A percentile compares a stretch with the other conserved stretches of the same genome.
Conservation (phyloP, 208 protist species). For the Leishmania mexicana region DNA sequence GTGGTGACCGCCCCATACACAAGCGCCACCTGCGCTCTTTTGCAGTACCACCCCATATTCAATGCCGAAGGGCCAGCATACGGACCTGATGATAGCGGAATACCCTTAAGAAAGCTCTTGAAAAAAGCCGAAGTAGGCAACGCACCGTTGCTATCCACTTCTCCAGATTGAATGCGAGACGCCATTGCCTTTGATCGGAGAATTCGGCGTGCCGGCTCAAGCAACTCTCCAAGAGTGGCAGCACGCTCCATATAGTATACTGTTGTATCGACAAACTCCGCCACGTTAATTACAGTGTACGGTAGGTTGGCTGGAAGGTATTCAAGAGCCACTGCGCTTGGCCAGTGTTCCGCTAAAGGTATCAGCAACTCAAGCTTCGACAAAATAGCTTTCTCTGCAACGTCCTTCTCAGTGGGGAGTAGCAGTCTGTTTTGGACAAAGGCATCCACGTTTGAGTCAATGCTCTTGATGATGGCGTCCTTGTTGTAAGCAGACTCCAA, state of each 20-base stretch:
- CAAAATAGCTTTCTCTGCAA: slow-evolving; percentile 54
- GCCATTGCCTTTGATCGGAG: slow-evolving; percentile 47
- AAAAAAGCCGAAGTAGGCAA: slow-evolving; percentile 41
- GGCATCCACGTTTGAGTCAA: slow-evolving; percentile 58
- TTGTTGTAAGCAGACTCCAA: slow-evolving; percentile 64
- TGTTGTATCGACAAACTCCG: slow-evolving; percentile 77
- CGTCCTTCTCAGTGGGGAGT: slow-evolving; percentile 42
- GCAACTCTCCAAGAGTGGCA: slow-evolving; percentile 40
- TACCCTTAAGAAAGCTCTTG: slow-evolving; percentile 46
- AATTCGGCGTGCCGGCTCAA: slow-evolving; percentile 40
- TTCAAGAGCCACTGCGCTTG: slow-evolving; percentile 64
- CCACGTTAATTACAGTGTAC: slow-evolving; percentile 59
- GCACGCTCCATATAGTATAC: slow-evolving; percentile 80
- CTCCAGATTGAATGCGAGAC: slow-evolving; percentile 27
- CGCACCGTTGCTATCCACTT: neutral
- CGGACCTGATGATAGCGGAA: slow-evolving; percentile 76
- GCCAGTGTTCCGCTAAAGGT: slow-evolving; percentile 57
- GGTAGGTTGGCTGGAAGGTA: slow-evolving; percentile 65
- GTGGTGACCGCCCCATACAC: slow-evolving; percentile 57
- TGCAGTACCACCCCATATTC: slow-evolving; percentile 54
- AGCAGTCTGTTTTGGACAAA: slow-evolving; percentile 46
- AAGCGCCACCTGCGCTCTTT: slow-evolving; percentile 47
- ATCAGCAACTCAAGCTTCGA: slow-evolving; percentile 49
- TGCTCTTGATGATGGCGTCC: slow-evolving; percentile 39
- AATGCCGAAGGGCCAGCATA: slow-evolving; percentile 38